A percentile compares a stretch with the other conserved stretches of the same genome.
Evolutionary conservation across 2,329 filamentous ascomycete genomes (phyloP).

Genomic region (Alternaria hordeiaustralica): DNA sequence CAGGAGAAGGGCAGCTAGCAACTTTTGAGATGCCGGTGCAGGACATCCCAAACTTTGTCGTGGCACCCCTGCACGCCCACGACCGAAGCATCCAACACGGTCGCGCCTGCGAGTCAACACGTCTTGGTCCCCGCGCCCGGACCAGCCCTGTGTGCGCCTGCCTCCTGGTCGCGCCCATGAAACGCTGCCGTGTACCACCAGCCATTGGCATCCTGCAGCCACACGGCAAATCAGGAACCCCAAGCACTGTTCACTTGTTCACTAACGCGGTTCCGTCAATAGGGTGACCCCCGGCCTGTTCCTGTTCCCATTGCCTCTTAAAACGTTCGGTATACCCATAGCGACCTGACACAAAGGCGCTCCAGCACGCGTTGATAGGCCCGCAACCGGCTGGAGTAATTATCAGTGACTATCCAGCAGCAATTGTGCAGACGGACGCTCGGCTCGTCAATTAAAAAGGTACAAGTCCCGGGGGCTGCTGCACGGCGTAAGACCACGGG

Average conservation of each 20-base stretch:
- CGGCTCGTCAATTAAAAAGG: background rate
- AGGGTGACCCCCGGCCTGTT: background rate
- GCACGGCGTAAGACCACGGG: slow-evolving; percentile 6
- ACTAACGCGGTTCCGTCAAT: background rate
- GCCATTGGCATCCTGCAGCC: slow-evolving; percentile 6
- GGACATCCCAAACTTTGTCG: slow-evolving; percentile 14
- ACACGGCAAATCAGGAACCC: slow-evolving; percentile 1
- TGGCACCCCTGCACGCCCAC: slow-evolving; percentile 10
- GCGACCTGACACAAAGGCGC: background rate
- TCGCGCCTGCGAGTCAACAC: slow-evolving; percentile 11
- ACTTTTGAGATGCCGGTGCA: slow-evolving; percentile 19
- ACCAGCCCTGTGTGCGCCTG: background rate
- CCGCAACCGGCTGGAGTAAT: background rate
- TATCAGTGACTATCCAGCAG: background rate
- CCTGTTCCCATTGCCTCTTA: background rate
- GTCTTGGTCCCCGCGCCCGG: background rate
- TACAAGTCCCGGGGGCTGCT: background rate
- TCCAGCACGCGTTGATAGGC: background rate
- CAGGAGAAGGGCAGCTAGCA: slow-evolving; percentile 14
- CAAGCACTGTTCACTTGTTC: slow-evolving; percentile 14
- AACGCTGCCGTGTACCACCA: slow-evolving; percentile 1
- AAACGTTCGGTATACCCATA: background rate
- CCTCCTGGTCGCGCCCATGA: background rate
- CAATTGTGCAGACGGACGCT: background rate
- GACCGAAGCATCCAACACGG: slow-evolving; percentile 2